phyloP scores from a whole-genome alignment of 2,329 filamentous ascomycete species.

The Thelonectria olida region DNA sequence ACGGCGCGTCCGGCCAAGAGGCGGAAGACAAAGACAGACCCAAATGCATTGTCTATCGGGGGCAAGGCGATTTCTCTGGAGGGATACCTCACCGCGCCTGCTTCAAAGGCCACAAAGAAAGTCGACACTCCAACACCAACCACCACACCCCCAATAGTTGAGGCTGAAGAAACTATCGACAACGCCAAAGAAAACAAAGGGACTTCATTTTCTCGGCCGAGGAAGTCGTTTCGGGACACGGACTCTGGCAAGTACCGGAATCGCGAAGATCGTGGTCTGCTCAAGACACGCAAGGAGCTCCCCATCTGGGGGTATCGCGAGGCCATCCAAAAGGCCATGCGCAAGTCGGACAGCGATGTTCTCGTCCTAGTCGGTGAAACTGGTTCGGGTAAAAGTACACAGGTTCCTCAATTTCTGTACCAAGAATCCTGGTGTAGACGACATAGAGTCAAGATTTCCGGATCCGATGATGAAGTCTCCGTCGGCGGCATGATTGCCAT shows the following conservation, averaged over 20 bases:
- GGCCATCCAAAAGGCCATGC: slow-evolving; percentile 73
- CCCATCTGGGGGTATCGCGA: slow-evolving; percentile 82
- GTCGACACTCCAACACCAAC: slow-evolving; percentile 14
- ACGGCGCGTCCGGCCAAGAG: slow-evolving; percentile 47
- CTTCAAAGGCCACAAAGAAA: slow-evolving; percentile 36
- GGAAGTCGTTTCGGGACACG: slow-evolving; percentile 15
- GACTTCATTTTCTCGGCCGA: background rate
- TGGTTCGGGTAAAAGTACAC: slow-evolving; percentile 95
- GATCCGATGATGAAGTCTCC: slow-evolving; percentile 51
- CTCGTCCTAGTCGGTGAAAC: slow-evolving; percentile 92
- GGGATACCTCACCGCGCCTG: slow-evolving; percentile 56
- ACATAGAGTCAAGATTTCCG: slow-evolving; percentile 59
- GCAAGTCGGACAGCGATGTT: slow-evolving; percentile 68
- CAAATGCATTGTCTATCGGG: slow-evolving; percentile 55
- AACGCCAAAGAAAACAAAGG: background rate
- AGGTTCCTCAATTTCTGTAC: slow-evolving; percentile 90
- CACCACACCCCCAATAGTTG: slow-evolving; percentile 6
- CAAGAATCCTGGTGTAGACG: slow-evolving; percentile 80
- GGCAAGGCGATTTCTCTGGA: slow-evolving; percentile 59
- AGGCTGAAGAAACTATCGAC: slow-evolving; percentile 8
- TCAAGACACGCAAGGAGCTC: slow-evolving; percentile 69
- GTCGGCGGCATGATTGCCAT: slow-evolving; percentile 89
- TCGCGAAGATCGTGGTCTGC: slow-evolving; percentile 44
- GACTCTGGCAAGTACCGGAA: slow-evolving; percentile 25
- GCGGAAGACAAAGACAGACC: slow-evolving; percentile 45